These are phyloP conservation scores for Paramecium pentaurelia DNA, from an alignment of 73 alveolate genomes.

Conservation along the genomic window DNA sequence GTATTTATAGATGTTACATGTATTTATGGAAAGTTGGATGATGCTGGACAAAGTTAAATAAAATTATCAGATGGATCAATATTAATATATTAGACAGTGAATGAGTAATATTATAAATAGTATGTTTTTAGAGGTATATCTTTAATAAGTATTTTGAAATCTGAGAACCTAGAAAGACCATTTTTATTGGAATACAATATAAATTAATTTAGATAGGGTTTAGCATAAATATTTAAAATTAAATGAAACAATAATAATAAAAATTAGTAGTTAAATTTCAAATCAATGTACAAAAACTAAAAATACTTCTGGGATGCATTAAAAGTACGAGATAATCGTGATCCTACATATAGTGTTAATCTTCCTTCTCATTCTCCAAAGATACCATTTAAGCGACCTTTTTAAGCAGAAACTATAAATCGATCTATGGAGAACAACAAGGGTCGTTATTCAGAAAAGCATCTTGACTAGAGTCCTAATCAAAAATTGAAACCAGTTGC, in stretches of 20 bases:
- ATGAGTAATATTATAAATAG: conserved; percentile 51
- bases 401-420: neutral
- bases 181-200: conserved; percentile 80
- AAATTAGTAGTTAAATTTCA: conserved; percentile 25
- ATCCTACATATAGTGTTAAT: conserved; percentile 2
- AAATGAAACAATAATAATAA: conserved; percentile 21
- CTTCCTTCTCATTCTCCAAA: conserved; percentile 25
- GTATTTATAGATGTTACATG: conserved; percentile 92
- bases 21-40: conserved; percentile 81
- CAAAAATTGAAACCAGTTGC: neutral
- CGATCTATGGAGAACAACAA: conserved; percentile 17
- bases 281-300: neutral
- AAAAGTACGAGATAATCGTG: neutral
- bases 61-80: conserved; percentile 59
- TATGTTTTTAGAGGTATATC: conserved; percentile 71
- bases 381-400: neutral
- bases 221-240: conserved; percentile 62
- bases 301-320: neutral
- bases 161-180: conserved; percentile 77
- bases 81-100: conserved; percentile 19
- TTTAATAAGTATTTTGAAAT: conserved; percentile 80
- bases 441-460: neutral
- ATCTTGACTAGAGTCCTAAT: neutral
- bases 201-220: conserved; percentile 75
- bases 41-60: conserved; percentile 64